Evolutionary conservation across 2,329 filamentous ascomycete species (phyloP), one percentile per base, ranked within the genome.

Genomic region (Ophiostoma himal-ulmi): DNA sequence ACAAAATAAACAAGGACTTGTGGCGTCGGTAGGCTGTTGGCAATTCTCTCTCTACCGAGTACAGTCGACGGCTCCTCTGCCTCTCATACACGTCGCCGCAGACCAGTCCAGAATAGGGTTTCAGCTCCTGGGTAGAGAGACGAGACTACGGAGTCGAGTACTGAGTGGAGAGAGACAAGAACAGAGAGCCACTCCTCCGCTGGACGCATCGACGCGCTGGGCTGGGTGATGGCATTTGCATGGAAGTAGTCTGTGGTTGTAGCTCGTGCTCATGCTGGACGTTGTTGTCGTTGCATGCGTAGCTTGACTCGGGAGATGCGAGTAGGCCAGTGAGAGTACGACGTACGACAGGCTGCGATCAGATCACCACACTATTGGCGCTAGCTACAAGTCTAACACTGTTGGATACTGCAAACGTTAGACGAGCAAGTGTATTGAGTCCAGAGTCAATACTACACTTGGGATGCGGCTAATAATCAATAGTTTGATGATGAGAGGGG

Each of bases 91-190:
- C 13, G n/a, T 54, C 48, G 48, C 48, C 48, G 11, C 48, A n/a
- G 48, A n/a, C 48, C 48, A 54, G 48, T 54, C n/a, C 48, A 54
- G n/a, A 54, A 54, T n/a, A 54, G 48, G 48, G 20, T 54, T 54
- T 54, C 48, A 54, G 48, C 48, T 54, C 48, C 48, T 54, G 48
- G 48, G 7, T 44, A 44, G 41, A 4, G 10, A 44, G 41, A 44
- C 7, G 13, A 17, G 17, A 44, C 13, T 44, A 48, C 17, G 8
- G 8, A 48, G 44, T n/a, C 30, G 30, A 30, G 30, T 30, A 30
- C n/a, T n/a, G n/a, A n/a, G n/a, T n/a, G n/a, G 30, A n/a, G 1
- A 48, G 17, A 48, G 17, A 48, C 5, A 48, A 20, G 44, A 8
- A 5, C 2, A 48, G 17, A 20, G n/a, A 57, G 52, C 20, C 20